Evolutionary conservation across 2,329 filamentous ascomycete species (phyloP).

Genomic region (Verticillium dahliae): DNA sequence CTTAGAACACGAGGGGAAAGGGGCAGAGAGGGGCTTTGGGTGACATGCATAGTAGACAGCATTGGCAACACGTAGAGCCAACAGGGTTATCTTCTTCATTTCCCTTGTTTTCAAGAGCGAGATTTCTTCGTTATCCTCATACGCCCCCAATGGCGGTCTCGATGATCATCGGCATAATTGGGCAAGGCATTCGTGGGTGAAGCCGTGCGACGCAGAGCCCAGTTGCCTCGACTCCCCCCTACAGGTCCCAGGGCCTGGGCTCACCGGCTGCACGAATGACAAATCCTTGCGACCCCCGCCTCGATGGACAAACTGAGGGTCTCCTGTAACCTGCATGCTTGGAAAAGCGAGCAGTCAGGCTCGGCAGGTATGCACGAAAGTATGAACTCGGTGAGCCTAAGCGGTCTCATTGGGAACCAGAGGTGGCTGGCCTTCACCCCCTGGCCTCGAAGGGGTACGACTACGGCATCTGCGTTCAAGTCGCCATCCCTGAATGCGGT

Average conservation of each 20-base stretch:
- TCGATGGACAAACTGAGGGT: neutral
- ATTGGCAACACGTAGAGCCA: neutral
- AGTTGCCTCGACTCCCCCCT: neutral
- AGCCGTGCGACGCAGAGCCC: neutral
- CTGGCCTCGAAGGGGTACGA: neutral
- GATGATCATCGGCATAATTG: neutral
- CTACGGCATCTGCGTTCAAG: neutral
- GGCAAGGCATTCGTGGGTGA: neutral
- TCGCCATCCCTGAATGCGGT: neutral
- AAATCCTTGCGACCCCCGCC: neutral
- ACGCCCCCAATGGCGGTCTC: no score
- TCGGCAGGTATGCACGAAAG: neutral
- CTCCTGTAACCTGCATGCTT: neutral
- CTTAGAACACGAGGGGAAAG: neutral
- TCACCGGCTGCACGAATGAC: neutral
- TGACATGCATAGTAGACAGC: neutral
- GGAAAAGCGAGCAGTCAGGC: neutral
- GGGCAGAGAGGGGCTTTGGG: neutral
- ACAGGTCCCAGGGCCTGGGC: no score
- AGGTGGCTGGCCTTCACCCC: neutral
- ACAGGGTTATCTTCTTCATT: slow-evolving; percentile 5
- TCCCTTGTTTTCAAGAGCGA: neutral
- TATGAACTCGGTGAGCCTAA: neutral
- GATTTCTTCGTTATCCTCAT: neutral
- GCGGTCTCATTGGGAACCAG: neutral